Percentiles rank a stretch among this genome's conserved stretches.
These are phyloP conservation scores for Fusarium brachygibbosum DNA, from an alignment of 2,329 filamentous ascomycete genomes.

Conservation along the genomic window DNA sequence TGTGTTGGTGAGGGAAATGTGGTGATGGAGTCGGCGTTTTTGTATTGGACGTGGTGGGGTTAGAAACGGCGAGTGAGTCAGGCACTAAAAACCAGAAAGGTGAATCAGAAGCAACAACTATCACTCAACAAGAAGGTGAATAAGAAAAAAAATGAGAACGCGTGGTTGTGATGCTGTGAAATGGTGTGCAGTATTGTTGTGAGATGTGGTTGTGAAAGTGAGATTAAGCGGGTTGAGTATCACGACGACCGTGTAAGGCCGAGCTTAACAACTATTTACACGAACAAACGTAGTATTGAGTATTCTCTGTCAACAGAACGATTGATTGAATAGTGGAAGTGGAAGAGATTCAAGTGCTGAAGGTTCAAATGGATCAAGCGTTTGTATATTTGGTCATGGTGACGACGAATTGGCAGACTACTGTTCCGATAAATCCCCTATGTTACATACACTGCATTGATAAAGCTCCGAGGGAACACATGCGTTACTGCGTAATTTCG, in stretches of 20 bases:
- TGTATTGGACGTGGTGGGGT: constrained; percentile 37
- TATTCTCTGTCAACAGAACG: no score
- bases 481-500: neutral
- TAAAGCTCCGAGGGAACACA: constrained; percentile 6
- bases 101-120: neutral
- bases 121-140: neutral
- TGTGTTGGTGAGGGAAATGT: neutral
- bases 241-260: neutral
- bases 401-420: neutral
- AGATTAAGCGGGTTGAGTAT: constrained; percentile 31
- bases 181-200: constrained; percentile 19
- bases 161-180: constrained; percentile 17
- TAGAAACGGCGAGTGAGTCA: constrained; percentile 37
- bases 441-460: neutral
- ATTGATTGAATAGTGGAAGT: fast-evolving
- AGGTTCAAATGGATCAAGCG: neutral
- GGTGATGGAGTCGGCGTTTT: constrained; percentile 19
- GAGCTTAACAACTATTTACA: neutral
- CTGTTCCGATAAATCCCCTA: neutral
- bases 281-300: no score
- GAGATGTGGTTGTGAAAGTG: constrained; percentile 7
- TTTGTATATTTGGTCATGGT: neutral
- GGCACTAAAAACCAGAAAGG: constrained; percentile 4
- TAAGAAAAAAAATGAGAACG: neutral
- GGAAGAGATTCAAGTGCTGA: neutral